Evolutionary conservation across 305 asterid genomes (phyloP), one percentile per base, ranked within the genome.

Genomic region (Fraxinus dipetala): DNA sequence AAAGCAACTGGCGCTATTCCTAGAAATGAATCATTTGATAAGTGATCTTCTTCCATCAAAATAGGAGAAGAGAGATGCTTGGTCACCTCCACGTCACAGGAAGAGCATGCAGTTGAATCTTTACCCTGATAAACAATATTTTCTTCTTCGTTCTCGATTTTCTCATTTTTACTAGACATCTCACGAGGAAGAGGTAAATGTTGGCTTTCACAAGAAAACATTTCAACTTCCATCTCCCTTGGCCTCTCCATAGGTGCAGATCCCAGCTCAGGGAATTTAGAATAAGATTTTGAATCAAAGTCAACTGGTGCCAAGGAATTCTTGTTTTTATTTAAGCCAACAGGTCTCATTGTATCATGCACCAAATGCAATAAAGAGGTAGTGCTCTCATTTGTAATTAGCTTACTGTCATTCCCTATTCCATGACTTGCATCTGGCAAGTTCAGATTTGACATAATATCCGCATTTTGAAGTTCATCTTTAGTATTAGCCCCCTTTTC

Each of bases 351-450:
- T 80, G 26, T 76, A n/a, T 54, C 80, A 11, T 81, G 67, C 80
- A 32, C 34, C 56, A 31, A 38, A 76, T 73, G 80, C 35, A 83
- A 73, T 79, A 32, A 72, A 74, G 87, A 72, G 59, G 82, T 28
- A 34, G 54, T 80, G 79, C 54, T 35, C 38, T 78, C 83, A 61
- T 43, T 83, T 43, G 69, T 83, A 45, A 35, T 70, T 65, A 61
- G 24, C 74, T 30, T 82, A 26, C 75, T 80, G 36, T 67, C 83
- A 56, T 36, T 77, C 70, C 36, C 67, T 56, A 35, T n/a, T 83
- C 76, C 85, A 70, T 31, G 82, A 59, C 80, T 72, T 40, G 77
- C 79, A 78, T 89, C 85, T 6, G 80, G 78, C 84, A 86, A 70
- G 76, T 84, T 85, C 79, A 82, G 38, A 54, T 74, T 86, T 78